A percentile compares a stretch with the other conserved stretches of the same genome.
Conservation (phyloP, 2,329 filamentous ascomycete genomes). For the Setomelanomma holmii region DNA sequence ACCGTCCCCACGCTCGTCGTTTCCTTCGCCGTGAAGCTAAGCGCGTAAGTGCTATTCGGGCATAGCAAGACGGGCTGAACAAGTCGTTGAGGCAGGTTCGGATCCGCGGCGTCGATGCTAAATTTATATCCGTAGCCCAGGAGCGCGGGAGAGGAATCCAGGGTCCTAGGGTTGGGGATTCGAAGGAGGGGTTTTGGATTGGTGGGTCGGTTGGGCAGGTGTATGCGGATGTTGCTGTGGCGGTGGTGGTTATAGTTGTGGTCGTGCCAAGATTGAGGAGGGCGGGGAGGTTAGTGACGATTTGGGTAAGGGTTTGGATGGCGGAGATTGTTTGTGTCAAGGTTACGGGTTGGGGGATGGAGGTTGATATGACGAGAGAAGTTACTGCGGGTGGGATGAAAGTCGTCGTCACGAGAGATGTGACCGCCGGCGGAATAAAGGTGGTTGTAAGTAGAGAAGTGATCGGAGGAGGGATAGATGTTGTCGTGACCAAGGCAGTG, state of each 20-base stretch:
- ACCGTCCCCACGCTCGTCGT: not conserved
- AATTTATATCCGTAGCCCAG: not conserved
- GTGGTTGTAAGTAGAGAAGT: too few relatives aligned
- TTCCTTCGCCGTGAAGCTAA: not conserved
- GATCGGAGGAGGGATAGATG: too few relatives aligned
- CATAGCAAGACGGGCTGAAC: slow-evolving; percentile 2
- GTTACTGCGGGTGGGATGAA: not conserved
- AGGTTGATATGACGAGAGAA: not conserved
- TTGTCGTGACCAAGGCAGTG: too few relatives aligned
- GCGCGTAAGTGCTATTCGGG: not conserved
- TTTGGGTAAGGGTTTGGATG: not conserved
- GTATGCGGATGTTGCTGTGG: not conserved
- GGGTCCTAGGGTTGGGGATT: not conserved
- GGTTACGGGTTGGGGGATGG: not conserved
- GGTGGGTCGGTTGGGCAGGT: not conserved
- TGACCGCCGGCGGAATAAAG: not conserved
- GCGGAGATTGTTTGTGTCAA: not conserved
- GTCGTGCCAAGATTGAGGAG: not conserved
- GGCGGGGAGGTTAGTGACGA: not conserved
- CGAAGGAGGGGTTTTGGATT: slow-evolving; percentile 1
- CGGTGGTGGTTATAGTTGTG: not conserved
- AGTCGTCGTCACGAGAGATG: too few relatives aligned
- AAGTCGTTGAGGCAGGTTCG: slow-evolving; percentile 1
- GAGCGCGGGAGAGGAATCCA: not conserved
- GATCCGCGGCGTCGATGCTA: not conserved